Conservation (phyloP, 2,329 filamentous ascomycete species). For the Lasiodiplodia theobromae region DNA sequence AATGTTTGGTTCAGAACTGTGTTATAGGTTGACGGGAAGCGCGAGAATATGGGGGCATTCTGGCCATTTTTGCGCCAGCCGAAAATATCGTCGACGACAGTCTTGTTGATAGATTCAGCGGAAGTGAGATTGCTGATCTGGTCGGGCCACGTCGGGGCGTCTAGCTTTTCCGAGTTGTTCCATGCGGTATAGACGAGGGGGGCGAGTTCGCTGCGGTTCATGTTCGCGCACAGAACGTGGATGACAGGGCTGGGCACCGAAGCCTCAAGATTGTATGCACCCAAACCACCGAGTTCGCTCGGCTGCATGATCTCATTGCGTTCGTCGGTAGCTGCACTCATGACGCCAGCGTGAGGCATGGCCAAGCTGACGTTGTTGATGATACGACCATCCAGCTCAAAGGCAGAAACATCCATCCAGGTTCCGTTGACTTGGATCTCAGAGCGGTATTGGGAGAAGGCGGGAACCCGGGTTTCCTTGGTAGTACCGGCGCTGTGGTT, state of each 20-base stretch:
- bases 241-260: slow-evolving; percentile 74
- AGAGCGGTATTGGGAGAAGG: slow-evolving; percentile 70
- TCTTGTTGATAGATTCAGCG: slow-evolving; percentile 34
- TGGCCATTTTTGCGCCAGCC: slow-evolving; percentile 68
- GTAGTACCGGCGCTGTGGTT: slow-evolving; percentile 54
- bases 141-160: slow-evolving; percentile 37
- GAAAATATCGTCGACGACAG: slow-evolving; percentile 74
- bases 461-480: slow-evolving; percentile 61
- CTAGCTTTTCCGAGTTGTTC: slow-evolving; percentile 52
- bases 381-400: slow-evolving; percentile 61
- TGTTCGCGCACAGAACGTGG: slow-evolving; percentile 76
- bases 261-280: slow-evolving; percentile 71
- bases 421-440: slow-evolving; percentile 74
- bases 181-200: slow-evolving; percentile 71
- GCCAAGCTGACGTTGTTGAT: slow-evolving; percentile 80
- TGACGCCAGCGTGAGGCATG: slow-evolving; percentile 76
- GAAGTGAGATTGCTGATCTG: slow-evolving; percentile 27
- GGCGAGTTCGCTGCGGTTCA: slow-evolving; percentile 64
- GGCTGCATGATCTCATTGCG: slow-evolving; percentile 75
- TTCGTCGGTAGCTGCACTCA: slow-evolving; percentile 66
- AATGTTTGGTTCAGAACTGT: slow-evolving; percentile 56
- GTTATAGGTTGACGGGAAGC: slow-evolving; percentile 68
- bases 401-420: slow-evolving; percentile 71
- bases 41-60: slow-evolving; percentile 58
- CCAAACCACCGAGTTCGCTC: slow-evolving; percentile 64